Base-by-base conservation (phyloP, 1,284 basidiomycete species). In the Butyriboletus pseudospeciosus region DNA sequence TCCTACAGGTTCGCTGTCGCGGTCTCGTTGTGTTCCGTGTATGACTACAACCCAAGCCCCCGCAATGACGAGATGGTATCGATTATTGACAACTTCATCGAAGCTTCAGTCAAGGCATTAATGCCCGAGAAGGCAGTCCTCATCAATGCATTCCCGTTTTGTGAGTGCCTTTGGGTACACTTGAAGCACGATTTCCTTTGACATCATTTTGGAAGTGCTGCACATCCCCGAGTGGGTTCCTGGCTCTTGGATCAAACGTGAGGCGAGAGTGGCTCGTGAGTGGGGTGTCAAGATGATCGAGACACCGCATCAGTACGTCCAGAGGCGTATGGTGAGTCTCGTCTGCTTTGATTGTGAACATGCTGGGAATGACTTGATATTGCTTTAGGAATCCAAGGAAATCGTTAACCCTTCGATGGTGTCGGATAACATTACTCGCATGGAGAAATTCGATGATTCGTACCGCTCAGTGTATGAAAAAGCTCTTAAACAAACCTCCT, bases 41-140 rank as follows among this genome's bases (percentile, higher is more conserved):
- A 66, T 39, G 64, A 61, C 47, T 66, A 66, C 23, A 61, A 67
- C n/a, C 67, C 65, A 25, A 62, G 34, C 3, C 61, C 58, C 14
- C 46, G 7, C 9, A 46, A 57, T n/a, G 68, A 67, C 25, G 46
- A 35, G 2, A 58, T 68, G 35, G 50, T 70, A 13, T 56, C 58
- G 1, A 50, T 51, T 9, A 57, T 67, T 10, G 38, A 64, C n/a
- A 38, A 49, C 0, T 68, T 69, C 35, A 3, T 62, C 10, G 23
- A 59, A 20, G 17, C 32, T 32, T 63, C 57, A 7, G 0, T 53
- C 9, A 25, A 43, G 0, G 58, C 52, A n/a, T 49, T 56, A 6
- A 40, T 53, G 39, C 47, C 56, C 0, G 57, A 54, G 47, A 63
- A 47, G 26, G 52, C 54, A 3, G 43, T 54, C 17, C 44, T 68